Base-by-base conservation (phyloP, 2,329 filamentous ascomycete species). In the Aschersonia sp. region DNA sequence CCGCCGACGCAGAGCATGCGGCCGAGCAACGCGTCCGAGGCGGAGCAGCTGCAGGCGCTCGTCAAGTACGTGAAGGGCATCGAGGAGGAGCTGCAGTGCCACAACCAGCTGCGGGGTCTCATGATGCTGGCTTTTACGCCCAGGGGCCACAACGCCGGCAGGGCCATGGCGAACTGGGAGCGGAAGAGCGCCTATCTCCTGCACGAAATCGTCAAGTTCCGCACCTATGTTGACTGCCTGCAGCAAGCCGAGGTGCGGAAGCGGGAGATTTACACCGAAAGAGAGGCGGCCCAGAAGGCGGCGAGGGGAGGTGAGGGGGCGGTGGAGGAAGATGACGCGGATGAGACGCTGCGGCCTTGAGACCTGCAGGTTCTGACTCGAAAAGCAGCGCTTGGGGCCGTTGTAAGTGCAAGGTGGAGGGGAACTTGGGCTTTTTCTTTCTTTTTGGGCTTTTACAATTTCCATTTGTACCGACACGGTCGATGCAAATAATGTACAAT, bases 141-240 rank as follows among this genome's bases (percentile, higher is more conserved):
- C 4, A 79, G 88, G 32, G 84, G 90, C 51, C 75, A 79, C 39
- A 97, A 97, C 58, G 78, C 82, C 12, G 71, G 70, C 52, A 89
- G 85, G 64, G 87, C 90, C 12, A 90, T 97, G 85, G 75, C 82
- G 22, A 98, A 98, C 64, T 98, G 92, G 90, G 89, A 98, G 70
- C 81, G 85, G 59, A 97, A 97, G 69, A 94, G 87, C 48, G 83
- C 86, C 32, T 95, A 97, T 61, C 69, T 98, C 41, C 73, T 97
- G 10, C 75, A 86, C 37, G 92, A 98, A 68, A 96, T 94, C 62
- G 88, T 97, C 64, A 97, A 97, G 65, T 97, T 95, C 68, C 75
- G 84, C 51, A 97, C 89, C 0, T 98, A 97, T 59, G 89, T 96
- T 55, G 92, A 97, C 62, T 82, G 80, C 35, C 68, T 98, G 46